Base-by-base conservation (phyloP, 352 stramenopile species). In the Lagenidium sp. region DNA sequence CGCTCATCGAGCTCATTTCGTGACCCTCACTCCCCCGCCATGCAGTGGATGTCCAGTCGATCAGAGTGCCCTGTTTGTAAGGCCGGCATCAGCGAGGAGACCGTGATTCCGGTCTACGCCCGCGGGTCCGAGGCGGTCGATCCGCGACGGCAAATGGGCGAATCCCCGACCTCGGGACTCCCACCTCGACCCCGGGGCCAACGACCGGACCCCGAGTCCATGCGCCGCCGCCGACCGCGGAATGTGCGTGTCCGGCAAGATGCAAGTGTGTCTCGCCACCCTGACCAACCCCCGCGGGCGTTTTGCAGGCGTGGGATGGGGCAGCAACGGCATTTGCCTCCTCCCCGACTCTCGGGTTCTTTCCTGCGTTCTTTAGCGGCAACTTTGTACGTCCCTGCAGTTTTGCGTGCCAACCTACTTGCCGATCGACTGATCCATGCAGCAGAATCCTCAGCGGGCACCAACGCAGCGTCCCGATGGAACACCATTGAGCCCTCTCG, bases 11-110 rank as follows among this genome's bases (percentile, higher is more conserved):
- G n/a, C n/a, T n/a, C n/a, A n/a, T n/a, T n/a, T n/a, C n/a, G n/a
- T n/a, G n/a, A n/a, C n/a, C n/a, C n/a, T n/a, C n/a, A n/a, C n/a
- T n/a, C n/a, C n/a, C n/a, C n/a, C n/a, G n/a, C n/a, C n/a, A n/a
- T n/a, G n/a, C n/a, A 85, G 66, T 89, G 77, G 77, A 85, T 89
- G 65, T 57, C 64, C 45, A 69, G 69, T 21, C 83, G 88, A 43
- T 78, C 68, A 24, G 79, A 94, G 51, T 96, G 85, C 32, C 85
- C 85, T 6, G 83, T 96, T 45, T 96, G 85, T 70, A 96, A 96
- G 53, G 85, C 85, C 24, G 83, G 83, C 35, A 83, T 95, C 23
- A 93, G 73, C 24, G 70, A 84, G 35, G 82, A 91, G 23, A 96
- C 95, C 41, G 80, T 96, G 18, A 87, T 96, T 37, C 85, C 85